Evolutionary conservation across 352 stramenopile genomes (phyloP), one percentile per base, ranked within the genome.

Genomic region (Globisporangium polare): DNA sequence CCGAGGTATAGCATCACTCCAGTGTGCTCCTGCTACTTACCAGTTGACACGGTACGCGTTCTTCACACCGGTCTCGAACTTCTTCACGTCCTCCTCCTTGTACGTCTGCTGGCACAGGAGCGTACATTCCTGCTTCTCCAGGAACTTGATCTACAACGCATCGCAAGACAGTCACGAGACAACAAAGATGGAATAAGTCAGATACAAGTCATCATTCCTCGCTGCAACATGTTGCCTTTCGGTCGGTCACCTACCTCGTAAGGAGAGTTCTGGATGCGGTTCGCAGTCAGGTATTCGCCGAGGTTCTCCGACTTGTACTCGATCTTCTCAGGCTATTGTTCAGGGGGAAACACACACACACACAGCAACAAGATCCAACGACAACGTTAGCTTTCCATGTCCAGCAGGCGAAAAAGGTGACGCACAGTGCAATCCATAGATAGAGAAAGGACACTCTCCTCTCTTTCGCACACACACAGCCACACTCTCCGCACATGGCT

Each of bases 301-400:
- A 99, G 77, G 72, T 99, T 99, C 75, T 99, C 97, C 54, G 92
- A 97, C 47, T 98, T 97, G 82, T 98, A 97, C 75, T 98, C 89
- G 24, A 95, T 94, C 56, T 92, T 84, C 52, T 90, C 69, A 0
- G 95, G 92, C 74, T 91, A 63, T 18, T 18, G 27, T 22, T 37
- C n/a, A 64, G 8, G n/a, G n/a, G n/a, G n/a, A 42, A 53, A 56
- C 39, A 63, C 43, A 29, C 26, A 58, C 26, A 65, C 12, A 41
- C 41, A 53, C 20, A 50, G 37, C 2, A 61, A 20, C 22, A 51
- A 35, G 51, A n/a, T 29, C 3, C 2, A 49, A 3, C 39, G 61
- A 33, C 18, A 47, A 46, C 7, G n/a, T 56, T 45, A 45, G 53
- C 15, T 42, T 55, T 55, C 50, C 49, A 41, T 15, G 20, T 27